Conservation (phyloP, 164 flowering plant species). For the Malania oleifera region DNA sequence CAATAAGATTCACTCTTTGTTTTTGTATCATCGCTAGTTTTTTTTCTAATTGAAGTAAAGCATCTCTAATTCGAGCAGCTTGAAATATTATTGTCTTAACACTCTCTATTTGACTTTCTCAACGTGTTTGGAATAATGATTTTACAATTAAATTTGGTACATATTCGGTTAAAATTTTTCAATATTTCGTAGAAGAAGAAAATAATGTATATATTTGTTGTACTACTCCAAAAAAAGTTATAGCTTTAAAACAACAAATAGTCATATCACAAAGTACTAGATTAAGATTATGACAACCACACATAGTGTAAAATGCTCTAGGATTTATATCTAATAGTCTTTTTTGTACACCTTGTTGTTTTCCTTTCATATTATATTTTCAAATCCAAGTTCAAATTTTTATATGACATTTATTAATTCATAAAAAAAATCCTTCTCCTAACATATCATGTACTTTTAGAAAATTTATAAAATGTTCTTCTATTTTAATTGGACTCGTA, state of each 20-base stretch:
- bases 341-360: conserved; percentile 22
- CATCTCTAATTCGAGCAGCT: conserved; percentile 7
- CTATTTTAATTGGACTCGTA: conserved; percentile 6
- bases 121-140: conserved; percentile 15
- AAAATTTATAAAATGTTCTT: conserved; percentile 19
- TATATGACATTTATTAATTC: conserved; percentile 2
- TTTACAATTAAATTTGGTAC: conserved; percentile 8
- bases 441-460: conserved; percentile 14
- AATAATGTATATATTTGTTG: conserved; percentile 17
- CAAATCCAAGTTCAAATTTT: conserved; percentile 12
- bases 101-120: conserved; percentile 19
- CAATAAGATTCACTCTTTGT: conserved; percentile 7
- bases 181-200: conserved; percentile 11
- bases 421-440: conserved; percentile 17
- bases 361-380: conserved; percentile 17
- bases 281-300: conserved; percentile 21
- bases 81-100: too few relatives aligned
- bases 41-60: conserved; percentile 5
- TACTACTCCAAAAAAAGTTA: conserved; percentile 19
- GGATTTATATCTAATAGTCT: conserved; percentile 16
- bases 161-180: conserved; percentile 9
- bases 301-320: conserved; percentile 16
- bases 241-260: background rate
- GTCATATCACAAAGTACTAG: conserved; percentile 15
- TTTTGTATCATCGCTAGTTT: conserved; percentile 7